These are phyloP conservation scores for Elaphomyces granulatus DNA, from an alignment of 495 filamentous ascomycete genomes.

Conservation along the genomic window DNA sequence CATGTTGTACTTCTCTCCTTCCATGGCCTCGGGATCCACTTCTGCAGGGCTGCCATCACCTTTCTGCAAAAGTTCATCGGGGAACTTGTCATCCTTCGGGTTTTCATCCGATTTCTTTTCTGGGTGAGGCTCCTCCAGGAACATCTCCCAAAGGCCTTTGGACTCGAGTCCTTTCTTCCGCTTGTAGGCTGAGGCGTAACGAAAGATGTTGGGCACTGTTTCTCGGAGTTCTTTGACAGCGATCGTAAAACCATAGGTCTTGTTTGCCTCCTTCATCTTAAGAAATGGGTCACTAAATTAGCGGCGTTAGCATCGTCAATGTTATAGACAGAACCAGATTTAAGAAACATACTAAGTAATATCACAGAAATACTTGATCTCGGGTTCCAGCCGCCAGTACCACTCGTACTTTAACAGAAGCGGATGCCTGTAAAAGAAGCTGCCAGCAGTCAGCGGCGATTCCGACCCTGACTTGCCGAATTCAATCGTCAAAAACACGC, in stretches of 20 bases:
- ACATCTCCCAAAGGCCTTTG: constrained; percentile 98
- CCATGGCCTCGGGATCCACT: constrained; percentile 88
- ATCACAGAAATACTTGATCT: constrained; percentile 99
- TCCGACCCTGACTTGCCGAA: constrained; percentile 4
- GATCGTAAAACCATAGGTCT: constrained; percentile 98
- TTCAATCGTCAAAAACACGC: too few relatives aligned
- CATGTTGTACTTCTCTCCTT: constrained; percentile 98
- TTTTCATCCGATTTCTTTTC: constrained; percentile 36
- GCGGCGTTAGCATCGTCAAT: too few relatives aligned
- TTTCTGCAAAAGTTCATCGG: constrained; percentile 67
- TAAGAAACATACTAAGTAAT: constrained; percentile 80
- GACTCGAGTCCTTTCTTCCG: constrained; percentile 81
- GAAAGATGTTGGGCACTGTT: constrained; percentile 97
- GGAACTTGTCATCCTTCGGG: constrained; percentile 52
- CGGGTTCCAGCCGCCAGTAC: constrained; percentile 99
- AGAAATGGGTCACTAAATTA: constrained; percentile 86
- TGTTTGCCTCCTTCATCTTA: constrained; percentile 81
- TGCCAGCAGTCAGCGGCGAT: constrained; percentile 20
- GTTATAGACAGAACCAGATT: not conserved
- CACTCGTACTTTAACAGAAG: constrained; percentile 94
- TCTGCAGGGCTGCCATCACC: constrained; percentile 57
- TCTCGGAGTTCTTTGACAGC: constrained; percentile 97
- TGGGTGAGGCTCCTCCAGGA: constrained; percentile 59
- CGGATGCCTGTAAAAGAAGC: constrained; percentile 96
- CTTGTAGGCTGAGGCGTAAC: constrained; percentile 98